Evolutionary conservation across 768 basidiomycete species (phyloP).

Genomic region (Termitomyces sp.): DNA sequence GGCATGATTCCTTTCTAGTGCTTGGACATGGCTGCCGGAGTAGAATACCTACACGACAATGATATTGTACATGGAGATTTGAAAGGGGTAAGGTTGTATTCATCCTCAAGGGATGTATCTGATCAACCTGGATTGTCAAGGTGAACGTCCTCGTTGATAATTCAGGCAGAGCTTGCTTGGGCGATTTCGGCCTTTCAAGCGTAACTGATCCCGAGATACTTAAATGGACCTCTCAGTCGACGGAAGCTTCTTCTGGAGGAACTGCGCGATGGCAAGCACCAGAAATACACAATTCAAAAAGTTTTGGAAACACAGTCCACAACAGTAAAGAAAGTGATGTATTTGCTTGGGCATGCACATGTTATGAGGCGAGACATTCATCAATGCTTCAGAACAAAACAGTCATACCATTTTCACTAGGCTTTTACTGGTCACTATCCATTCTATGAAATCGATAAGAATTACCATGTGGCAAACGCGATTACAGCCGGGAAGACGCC

Average conservation of each 20-base stretch:
- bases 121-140: neutral
- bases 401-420: neutral
- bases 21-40: slow-evolving; percentile 20
- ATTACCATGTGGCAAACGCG: neutral
- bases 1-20: neutral
- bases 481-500: neutral
- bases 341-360: slow-evolving; percentile 9
- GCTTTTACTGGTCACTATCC: slow-evolving; percentile 4
- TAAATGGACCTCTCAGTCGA: slow-evolving; percentile 12
- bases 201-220: slow-evolving; percentile 9
- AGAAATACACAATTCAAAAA: neutral
- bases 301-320: neutral
- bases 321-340: slow-evolving; percentile 11
- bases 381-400: neutral
- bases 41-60: slow-evolving; percentile 21
- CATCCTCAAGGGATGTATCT: neutral
- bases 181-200: slow-evolving; percentile 18
- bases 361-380: slow-evolving; percentile 6
- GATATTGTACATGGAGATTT: slow-evolving; percentile 27
- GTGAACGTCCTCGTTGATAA: slow-evolving; percentile 15
- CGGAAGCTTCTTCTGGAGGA: slow-evolving; percentile 5
- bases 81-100: slow-evolving; percentile 17
- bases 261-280: slow-evolving; percentile 10
- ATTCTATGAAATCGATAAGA: neutral
- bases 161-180: slow-evolving; percentile 15